Percentiles rank a stretch among this genome's conserved stretches.
These are phyloP conservation scores for Russula earlei DNA, from an alignment of 768 basidiomycete genomes.

Conservation along the genomic window DNA sequence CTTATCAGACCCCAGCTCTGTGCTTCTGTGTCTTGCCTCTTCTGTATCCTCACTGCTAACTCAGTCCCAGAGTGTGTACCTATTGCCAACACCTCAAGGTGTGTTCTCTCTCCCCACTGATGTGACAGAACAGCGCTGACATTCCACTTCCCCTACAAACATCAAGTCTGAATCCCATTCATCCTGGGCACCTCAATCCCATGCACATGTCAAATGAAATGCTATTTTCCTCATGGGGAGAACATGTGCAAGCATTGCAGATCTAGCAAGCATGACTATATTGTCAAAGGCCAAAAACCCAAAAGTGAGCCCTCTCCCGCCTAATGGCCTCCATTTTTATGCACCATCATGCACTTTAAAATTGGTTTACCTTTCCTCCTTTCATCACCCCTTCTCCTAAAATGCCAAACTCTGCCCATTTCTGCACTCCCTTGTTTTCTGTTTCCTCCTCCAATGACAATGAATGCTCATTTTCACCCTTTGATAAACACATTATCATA, in stretches of 20 bases:
- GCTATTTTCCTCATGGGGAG: conserved; percentile 63
- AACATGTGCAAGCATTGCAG: conserved; percentile 76
- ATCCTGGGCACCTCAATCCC: neutral
- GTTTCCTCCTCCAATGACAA: no score
- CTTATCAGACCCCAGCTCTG: no score
- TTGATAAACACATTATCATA: no score
- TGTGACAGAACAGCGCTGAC: neutral
- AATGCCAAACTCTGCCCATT: no score
- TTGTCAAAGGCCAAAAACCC: conserved; percentile 79
- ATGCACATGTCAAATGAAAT: conserved; percentile 60
- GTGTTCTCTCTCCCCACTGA: conserved; percentile 23
- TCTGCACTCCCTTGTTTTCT: no score
- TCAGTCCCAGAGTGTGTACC: conserved; percentile 72
- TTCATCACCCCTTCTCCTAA: no score
- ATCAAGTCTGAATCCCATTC: neutral
- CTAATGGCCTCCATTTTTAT: no score
- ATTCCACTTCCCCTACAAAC: neutral
- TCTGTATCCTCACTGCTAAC: neutral
- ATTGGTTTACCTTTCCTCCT: no score
- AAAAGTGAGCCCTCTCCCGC: no score
- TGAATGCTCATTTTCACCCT: no score
- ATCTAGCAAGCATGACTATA: conserved; percentile 61
- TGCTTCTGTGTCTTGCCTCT: conserved; percentile 1
- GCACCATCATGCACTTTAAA: no score
- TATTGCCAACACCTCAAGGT: conserved; percentile 87